These are phyloP conservation scores for Pistacia integerrima DNA, from an alignment of 345 rosid species.

Conservation along the genomic window DNA sequence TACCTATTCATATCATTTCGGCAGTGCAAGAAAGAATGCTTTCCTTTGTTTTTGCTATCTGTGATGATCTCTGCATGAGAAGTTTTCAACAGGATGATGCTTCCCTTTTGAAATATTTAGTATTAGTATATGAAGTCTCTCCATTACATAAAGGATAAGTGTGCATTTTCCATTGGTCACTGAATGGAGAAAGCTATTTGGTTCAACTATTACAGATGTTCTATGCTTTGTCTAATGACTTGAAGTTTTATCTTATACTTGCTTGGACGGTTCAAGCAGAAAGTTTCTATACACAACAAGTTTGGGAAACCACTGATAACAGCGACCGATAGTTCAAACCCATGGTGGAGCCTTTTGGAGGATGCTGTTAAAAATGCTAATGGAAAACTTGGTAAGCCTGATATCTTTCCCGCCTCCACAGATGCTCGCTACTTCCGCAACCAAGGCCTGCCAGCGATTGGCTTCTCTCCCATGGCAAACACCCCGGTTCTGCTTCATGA, in stretches of 20 bases:
- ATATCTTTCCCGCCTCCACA: slow-evolving; percentile 90
- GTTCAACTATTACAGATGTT: no score
- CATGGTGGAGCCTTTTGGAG: slow-evolving; percentile 87
- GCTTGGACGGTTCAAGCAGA: slow-evolving; percentile 85
- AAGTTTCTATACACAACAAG: slow-evolving; percentile 35
- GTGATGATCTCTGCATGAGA: background rate
- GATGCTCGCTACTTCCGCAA: slow-evolving; percentile 79
- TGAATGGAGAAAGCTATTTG: background rate
- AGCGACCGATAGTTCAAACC: slow-evolving; percentile 67
- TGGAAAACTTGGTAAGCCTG: slow-evolving; percentile 71
- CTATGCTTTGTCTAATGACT: no score
- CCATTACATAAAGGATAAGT: background rate
- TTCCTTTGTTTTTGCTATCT: background rate
- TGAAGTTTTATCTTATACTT: background rate
- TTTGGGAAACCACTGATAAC: slow-evolving; percentile 63
- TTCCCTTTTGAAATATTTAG: background rate
- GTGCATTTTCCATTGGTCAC: background rate
- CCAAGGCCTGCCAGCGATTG: slow-evolving; percentile 76
- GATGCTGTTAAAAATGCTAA: slow-evolving; percentile 73
- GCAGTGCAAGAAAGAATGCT: background rate
- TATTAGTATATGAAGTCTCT: background rate
- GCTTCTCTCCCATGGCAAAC: slow-evolving; percentile 91
- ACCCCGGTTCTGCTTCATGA: slow-evolving; percentile 89
- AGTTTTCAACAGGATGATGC: background rate
- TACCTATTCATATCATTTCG: background rate